Evolutionary conservation across 2,329 filamentous ascomycete genomes (phyloP), one percentile per base, ranked within the genome.

Genomic region (Phialophora macrospora): DNA sequence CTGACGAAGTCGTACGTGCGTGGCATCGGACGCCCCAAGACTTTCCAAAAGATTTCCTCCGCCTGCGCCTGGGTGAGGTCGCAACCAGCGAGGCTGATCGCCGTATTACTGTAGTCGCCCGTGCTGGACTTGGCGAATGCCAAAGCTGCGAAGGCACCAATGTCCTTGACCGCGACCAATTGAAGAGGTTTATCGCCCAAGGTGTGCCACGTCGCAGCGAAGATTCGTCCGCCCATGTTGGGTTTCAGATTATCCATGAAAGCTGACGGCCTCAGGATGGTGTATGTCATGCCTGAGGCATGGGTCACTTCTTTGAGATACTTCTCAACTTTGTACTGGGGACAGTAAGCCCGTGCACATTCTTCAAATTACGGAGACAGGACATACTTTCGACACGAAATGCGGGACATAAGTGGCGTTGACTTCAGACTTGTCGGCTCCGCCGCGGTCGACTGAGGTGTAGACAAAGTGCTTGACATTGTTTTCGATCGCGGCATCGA

Each of bases 381-480:
- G 28, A 52, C 60, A 34, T 63, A 52, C 67, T 62, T 90, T 90
- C 70, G 76, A 80, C 64, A 81, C 80, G 74, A 90, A 90, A 74
- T 90, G 87, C 0, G 85, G 84, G 55, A 90, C 80, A 0, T 79
- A 72, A 0, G 87, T 89, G 0, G 81, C 78, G 66, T 82, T 82
- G 4, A 81, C 80, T 71, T 83, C 81, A 55, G 81, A 83, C 5
- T 80, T 80, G 2, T 77, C 76, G 46, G 84, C 81, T 54, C 87
- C 86, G 51, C 87, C 86, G 46, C 88, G 85, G 68, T 90, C 88
- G 28, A 89, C 85, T 60, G 82, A 85, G 32, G 81, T 84, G 76
- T 89, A 90, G 52, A 90, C 82, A 70, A 90, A 88, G 72, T 87
- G 83, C 65, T 81, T 78, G 46, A 90, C 84, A 12, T 80, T 80